Evolutionary conservation across 2,329 filamentous ascomycete species (phyloP), one percentile per base, ranked within the genome.

Genomic region (Bimuria novae-zelandiae): DNA sequence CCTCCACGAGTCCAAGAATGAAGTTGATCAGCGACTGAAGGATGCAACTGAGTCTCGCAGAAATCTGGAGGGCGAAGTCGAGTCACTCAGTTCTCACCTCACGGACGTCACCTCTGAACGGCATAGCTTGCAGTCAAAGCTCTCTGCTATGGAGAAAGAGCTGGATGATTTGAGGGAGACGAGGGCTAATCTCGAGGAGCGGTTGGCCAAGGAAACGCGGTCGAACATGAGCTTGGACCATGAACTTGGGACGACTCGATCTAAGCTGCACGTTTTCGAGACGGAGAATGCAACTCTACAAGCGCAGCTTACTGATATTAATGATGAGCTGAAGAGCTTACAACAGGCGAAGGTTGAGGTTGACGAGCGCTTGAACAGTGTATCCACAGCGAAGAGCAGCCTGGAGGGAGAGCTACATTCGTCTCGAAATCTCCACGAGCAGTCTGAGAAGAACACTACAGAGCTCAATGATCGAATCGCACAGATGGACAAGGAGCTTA

Each of bases 161-260:
- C 57, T 68, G 5, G 40, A 55, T 8, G 45, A 52, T 11, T 42
- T 65, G 25, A 57, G 51, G 32, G 54, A 52, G 32, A 54, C 39
- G 1, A 65, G 63, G 19, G 43, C 43, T 10, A 51, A 55, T 19
- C 43, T 62, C 1, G 60, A 65, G 14, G 55, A 49, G 10, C 57
- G 55, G 14, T 59, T 69, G 5, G 48, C 61, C 22, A 55, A 56
- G 14, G 55, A 57, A 1, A 41, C 40, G 2, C 29, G 46, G 29
- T 29, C 56, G 6, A 66, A 65, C 16, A 30, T 22, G 17, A 43
- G 49, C 14, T 56, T 72, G 23, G 59, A 69, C 12, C 44, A 54
- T 3, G 62, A 66, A 35, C 55, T 71, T 10, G 49, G 22, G 5
- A 32, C 51, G 17, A 56, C 61, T 14, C 60, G 43, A 14, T 62